phyloP scores from a whole-genome alignment of 2,329 filamentous ascomycete genomes.

The Helminthosporium solani region DNA sequence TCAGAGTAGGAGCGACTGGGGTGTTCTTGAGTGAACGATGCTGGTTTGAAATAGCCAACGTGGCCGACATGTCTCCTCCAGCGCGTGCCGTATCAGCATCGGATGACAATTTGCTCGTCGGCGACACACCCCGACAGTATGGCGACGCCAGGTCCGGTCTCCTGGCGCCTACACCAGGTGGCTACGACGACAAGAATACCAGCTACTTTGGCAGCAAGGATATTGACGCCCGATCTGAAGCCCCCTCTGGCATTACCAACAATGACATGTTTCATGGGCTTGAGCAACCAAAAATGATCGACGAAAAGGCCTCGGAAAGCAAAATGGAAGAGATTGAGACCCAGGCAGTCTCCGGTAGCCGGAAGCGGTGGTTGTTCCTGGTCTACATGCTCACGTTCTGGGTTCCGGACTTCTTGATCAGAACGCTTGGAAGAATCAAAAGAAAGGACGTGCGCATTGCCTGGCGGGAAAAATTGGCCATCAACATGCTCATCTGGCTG shows the following conservation, averaged over 20 bases:
- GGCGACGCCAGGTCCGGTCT: conserved; percentile 60
- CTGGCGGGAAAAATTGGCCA: conserved; percentile 96
- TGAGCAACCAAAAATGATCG: conserved; percentile 90
- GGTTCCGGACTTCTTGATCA: conserved; percentile 80
- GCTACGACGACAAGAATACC: conserved; percentile 73
- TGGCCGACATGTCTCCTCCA: conserved; percentile 59
- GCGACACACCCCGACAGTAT: conserved; percentile 55
- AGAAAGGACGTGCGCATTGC: conserved; percentile 90
- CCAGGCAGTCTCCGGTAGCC: conserved; percentile 70
- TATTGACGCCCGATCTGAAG: conserved; percentile 83
- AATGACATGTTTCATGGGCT: conserved; percentile 97
- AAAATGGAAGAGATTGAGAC: conserved; percentile 89
- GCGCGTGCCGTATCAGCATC: conserved; percentile 39
- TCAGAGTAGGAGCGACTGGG: conserved; percentile 84
- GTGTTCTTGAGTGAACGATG: conserved; percentile 94
- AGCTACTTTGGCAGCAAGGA: conserved; percentile 83
- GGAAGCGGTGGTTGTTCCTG: conserved; percentile 86
- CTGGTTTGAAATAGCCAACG: conserved; percentile 85
- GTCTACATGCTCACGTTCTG: conserved; percentile 85
- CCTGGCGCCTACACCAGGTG: conserved; percentile 56
- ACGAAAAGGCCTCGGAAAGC: conserved; percentile 83
- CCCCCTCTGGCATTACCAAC: conserved; percentile 86
- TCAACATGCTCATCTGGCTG: conserved; percentile 97
- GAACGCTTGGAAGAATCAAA: conserved; percentile 76
- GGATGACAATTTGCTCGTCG: conserved; percentile 60